These are phyloP conservation scores for Penicillium italicum DNA, from an alignment of 2,329 filamentous ascomycete genomes.

Conservation along the genomic window DNA sequence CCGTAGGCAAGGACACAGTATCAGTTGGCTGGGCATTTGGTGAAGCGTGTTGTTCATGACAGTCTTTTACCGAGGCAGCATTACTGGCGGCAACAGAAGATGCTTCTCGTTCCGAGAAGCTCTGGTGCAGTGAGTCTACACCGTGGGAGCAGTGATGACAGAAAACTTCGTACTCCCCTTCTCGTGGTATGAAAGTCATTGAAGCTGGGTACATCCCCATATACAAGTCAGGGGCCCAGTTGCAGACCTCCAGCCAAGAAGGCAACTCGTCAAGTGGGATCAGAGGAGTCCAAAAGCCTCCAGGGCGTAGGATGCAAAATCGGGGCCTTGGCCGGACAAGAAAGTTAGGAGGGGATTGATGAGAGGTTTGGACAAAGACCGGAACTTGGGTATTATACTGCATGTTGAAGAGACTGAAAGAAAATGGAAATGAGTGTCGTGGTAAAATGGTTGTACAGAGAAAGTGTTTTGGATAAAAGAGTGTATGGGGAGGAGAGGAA, in stretches of 20 bases:
- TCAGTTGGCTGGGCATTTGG: neutral
- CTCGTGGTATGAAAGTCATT: slow-evolving; percentile 21
- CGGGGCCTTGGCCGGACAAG: slow-evolving; percentile 29
- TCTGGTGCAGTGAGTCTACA: slow-evolving; percentile 24
- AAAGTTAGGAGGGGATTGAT: neutral
- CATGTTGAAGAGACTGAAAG: slow-evolving; percentile 10
- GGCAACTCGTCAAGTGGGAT: slow-evolving; percentile 46
- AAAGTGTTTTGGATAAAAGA: slow-evolving; percentile 6
- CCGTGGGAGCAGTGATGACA: slow-evolving; percentile 29
- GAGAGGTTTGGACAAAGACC: neutral
- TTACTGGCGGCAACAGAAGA: slow-evolving; percentile 2
- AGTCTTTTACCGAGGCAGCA: neutral
- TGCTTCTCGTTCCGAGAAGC: slow-evolving; percentile 21
- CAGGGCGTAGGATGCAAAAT: slow-evolving; percentile 41
- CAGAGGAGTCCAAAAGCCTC: slow-evolving; percentile 37
- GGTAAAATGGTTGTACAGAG: slow-evolving; percentile 1
- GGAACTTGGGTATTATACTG: slow-evolving; percentile 1
- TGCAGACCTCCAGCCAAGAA: slow-evolving; percentile 31
- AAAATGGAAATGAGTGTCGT: slow-evolving; percentile 1
- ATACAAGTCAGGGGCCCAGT: slow-evolving; percentile 23
- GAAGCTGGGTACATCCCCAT: slow-evolving; percentile 25
- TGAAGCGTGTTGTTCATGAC: neutral
- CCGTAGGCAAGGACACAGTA: neutral
- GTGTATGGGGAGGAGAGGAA: slow-evolving; percentile 4
- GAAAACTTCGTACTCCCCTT: slow-evolving; percentile 35